Base-by-base conservation (phyloP, 805 yeast species). In the Teunomyces atbi region DNA sequence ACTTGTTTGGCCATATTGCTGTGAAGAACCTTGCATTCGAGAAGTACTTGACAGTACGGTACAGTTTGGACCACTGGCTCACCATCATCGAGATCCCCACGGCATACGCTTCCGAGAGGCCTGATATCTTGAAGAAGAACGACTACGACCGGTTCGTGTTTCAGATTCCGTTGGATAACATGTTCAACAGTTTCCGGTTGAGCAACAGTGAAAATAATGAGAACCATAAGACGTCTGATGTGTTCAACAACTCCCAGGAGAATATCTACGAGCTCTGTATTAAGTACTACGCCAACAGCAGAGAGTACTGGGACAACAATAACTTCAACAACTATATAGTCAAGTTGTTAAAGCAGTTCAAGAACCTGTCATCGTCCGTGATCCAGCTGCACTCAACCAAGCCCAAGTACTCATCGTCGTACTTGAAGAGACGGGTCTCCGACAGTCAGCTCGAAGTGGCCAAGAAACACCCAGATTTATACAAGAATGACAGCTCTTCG, bases 301-400 rank as follows among this genome's bases (percentile, higher is more conserved):
- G 59, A 38, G 90, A 83, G 53, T 77, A 61, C 58, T 89, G 96
- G 96, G 96, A 89, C 62, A 89, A 86, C 67, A 89, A 89, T 65
- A 51, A 65, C 32, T 59, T 60, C 43, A 61, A 65, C 38, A 89
- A 89, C 65, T 89, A 85, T 64, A 73, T 69, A 36, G 64, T 89
- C 13, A 62, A 62, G 32, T 74, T 80, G 48, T 66, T 62, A 18
- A 64, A 63, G 49, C 52, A 54, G 12, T 45, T 48, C 36, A 53
- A 46, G 34, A 32, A 34, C 20, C n/a, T 15, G 8, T 7, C 45
- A 15, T 26, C 23, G 27, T 10, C 23, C 2, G 44, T 30, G 28
- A 55, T 61, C 29, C 52, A 52, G 33, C 50, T 47, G 5, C 68
- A 62, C 47, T 36, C 47, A n/a, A 37, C 39, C 10, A 62, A 54